Conservation (phyloP, 345 rosid genomes). For the Citrus australasica region DNA sequence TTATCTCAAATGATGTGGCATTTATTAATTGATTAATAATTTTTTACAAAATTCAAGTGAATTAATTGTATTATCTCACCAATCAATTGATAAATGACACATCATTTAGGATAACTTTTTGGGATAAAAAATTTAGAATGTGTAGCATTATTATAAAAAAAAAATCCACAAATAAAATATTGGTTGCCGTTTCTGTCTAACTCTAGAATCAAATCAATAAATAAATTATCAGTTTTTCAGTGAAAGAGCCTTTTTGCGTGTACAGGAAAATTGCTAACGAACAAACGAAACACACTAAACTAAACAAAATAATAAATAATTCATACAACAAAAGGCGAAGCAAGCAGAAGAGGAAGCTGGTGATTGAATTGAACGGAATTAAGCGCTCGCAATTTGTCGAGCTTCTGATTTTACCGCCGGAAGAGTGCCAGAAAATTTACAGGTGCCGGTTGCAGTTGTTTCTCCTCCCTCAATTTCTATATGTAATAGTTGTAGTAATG, state of each 20-base stretch:
- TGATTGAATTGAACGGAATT: not conserved
- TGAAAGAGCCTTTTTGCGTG: not conserved
- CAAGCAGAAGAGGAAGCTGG: constrained; percentile 17
- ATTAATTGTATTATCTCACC: too few relatives aligned
- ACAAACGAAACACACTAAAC: not conserved
- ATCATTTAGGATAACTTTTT: too few relatives aligned
- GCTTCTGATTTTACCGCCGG: not conserved
- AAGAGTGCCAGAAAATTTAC: not conserved
- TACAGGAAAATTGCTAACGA: not conserved
- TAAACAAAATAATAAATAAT: not conserved
- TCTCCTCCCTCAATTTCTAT: not conserved
- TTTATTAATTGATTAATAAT: too few relatives aligned
- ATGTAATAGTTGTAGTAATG: not conserved
- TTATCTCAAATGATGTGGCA: too few relatives aligned
- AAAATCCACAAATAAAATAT: too few relatives aligned
- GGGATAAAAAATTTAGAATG: too few relatives aligned
- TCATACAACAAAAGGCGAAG: not conserved
- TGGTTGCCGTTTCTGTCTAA: not conserved
- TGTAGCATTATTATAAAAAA: too few relatives aligned
- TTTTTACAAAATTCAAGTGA: too few relatives aligned
- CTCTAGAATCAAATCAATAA: not conserved
- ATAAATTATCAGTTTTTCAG: not conserved
- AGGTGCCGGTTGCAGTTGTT: not conserved
- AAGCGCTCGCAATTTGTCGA: not conserved
- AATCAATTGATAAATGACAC: too few relatives aligned